Base-by-base conservation (phyloP, 768 basidiomycete species). In the Serendipita sp. region DNA sequence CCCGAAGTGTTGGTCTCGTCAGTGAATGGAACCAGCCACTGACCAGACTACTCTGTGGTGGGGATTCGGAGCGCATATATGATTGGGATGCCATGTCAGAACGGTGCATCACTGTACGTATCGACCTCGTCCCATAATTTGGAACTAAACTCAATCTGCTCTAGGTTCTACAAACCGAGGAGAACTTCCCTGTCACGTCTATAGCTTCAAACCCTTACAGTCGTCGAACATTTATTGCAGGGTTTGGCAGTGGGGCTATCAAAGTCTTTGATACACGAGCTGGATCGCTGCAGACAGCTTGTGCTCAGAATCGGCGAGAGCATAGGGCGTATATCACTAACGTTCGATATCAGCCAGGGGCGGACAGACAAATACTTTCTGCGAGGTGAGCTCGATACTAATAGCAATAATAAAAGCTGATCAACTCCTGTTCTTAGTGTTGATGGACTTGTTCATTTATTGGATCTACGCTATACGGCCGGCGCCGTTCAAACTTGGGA, bases 61-160 rank as follows among this genome's bases (percentile, higher is more conserved):
- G 95, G 1, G 95, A 98, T 74, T 87, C 91, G 44, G 83, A 85
- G 65, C 84, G 86, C 44, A 87, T 99, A 67, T 81, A 91, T 66
- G 80, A 93, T 3, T 99, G 96, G 96, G 94, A 99, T 72, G 95
- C 93, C 7, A 86, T 90, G 68, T 88, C 88, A 1, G 96, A 98
- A 73, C 83, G 80, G 30, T 82, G 84, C 65, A 77, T 85, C 48
- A 72, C 86, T 76, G 90, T 92, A 69, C 68, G 84, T 73, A 52
- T 23, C 23, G 23, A 23, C 23, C 23, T 23, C 23, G 23, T 23
- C 23, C 23, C 23, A 1, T 23, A 23, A 7, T 23, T 23, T 23
- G 23, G 23, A 15, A 45, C 18, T 8, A 58, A 41, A 28, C 32
- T n/a, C 47, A 28, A 4, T 1, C 30, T 8, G 3, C 62, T 15